These are phyloP conservation scores for Exophiala spinifera DNA, from an alignment of 2,329 filamentous ascomycete genomes.

Conservation along the genomic window DNA sequence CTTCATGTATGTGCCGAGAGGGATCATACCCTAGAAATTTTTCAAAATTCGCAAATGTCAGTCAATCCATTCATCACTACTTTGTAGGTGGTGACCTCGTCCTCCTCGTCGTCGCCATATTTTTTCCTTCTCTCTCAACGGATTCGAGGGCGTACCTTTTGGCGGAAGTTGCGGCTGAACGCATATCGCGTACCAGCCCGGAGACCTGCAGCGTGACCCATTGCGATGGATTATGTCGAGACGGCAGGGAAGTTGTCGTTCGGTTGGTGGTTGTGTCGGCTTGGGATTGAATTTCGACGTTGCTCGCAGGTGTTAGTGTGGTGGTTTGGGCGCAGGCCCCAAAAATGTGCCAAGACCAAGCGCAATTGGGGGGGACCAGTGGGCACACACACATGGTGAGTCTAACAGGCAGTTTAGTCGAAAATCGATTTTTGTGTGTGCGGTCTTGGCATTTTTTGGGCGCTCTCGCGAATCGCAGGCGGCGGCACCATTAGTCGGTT, in stretches of 20 bases:
- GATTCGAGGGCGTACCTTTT: constrained; percentile 54
- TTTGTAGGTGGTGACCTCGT: too few relatives aligned
- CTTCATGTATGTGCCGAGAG: constrained; percentile 86
- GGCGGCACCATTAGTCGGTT: constrained; percentile 7
- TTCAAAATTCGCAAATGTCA: constrained; percentile 5
- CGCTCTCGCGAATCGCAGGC: neutral
- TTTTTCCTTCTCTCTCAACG: neutral
- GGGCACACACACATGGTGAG: neutral
- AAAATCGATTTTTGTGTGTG: constrained; percentile 6
- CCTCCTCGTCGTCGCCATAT: too few relatives aligned
- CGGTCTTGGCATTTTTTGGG: neutral
- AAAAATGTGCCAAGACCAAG: constrained; percentile 5
- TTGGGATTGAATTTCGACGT: neutral
- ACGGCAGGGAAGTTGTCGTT: constrained; percentile 42
- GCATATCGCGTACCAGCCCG: constrained; percentile 79
- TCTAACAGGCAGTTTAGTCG: too few relatives aligned
- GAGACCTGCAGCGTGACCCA: constrained; percentile 86
- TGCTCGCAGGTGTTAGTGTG: neutral
- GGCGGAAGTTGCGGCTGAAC: constrained; percentile 90
- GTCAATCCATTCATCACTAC: constrained; percentile 2
- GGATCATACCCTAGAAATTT: constrained; percentile 66
- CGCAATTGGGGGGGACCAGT: too few relatives aligned
- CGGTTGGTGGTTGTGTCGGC: constrained; percentile 43
- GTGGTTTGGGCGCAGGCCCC: neutral
- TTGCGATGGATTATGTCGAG: constrained; percentile 35